Evolutionary conservation across 306 rosid species (phyloP).

Genomic region (Echinosophora koreensis): DNA sequence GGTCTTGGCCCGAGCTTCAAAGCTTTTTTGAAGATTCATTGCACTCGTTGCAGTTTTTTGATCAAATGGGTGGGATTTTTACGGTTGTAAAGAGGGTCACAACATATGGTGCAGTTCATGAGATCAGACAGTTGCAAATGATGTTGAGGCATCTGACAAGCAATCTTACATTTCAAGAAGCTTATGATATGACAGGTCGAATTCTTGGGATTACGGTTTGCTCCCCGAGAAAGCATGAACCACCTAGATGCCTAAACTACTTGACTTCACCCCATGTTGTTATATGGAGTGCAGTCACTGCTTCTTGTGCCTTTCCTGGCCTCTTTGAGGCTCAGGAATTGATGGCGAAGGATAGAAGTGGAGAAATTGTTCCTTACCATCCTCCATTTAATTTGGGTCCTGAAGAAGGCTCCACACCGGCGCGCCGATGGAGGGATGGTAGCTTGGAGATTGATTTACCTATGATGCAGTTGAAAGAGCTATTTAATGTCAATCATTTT

Average conservation of each 20-base stretch:
- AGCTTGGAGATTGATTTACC: slow-evolving; percentile 98
- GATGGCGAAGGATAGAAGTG: slow-evolving; percentile 97
- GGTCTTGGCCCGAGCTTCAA: slow-evolving; percentile 95
- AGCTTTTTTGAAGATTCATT: slow-evolving; percentile 85
- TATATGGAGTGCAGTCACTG: slow-evolving; percentile 99
- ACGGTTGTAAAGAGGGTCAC: slow-evolving; percentile 86
- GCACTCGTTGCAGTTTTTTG: slow-evolving; percentile 89
- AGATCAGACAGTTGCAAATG: slow-evolving; percentile 89
- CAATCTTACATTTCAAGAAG: slow-evolving; percentile 97
- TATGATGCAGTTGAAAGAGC: slow-evolving; percentile 93
- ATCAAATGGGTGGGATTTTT: slow-evolving; percentile 90
- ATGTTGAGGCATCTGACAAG: slow-evolving; percentile 90
- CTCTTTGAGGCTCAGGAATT: slow-evolving; percentile 98
- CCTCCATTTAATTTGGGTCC: slow-evolving; percentile 95
- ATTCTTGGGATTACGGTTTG: slow-evolving; percentile 96
- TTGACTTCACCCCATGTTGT: slow-evolving; percentile 98
- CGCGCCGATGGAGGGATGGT: slow-evolving; percentile 97
- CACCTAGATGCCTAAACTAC: slow-evolving; percentile 98
- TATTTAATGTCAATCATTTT: slow-evolving; percentile 95
- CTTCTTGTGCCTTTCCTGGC: slow-evolving; percentile 98
- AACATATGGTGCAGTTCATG: slow-evolving; percentile 88
- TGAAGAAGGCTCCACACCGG: slow-evolving; percentile 81
- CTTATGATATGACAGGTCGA: slow-evolving; percentile 95
- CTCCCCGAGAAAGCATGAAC: slow-evolving; percentile 96
- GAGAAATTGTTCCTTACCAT: slow-evolving; percentile 94